These are phyloP conservation scores for Arachis stenosperma DNA, from an alignment of 306 rosid species.

Conservation along the genomic window DNA sequence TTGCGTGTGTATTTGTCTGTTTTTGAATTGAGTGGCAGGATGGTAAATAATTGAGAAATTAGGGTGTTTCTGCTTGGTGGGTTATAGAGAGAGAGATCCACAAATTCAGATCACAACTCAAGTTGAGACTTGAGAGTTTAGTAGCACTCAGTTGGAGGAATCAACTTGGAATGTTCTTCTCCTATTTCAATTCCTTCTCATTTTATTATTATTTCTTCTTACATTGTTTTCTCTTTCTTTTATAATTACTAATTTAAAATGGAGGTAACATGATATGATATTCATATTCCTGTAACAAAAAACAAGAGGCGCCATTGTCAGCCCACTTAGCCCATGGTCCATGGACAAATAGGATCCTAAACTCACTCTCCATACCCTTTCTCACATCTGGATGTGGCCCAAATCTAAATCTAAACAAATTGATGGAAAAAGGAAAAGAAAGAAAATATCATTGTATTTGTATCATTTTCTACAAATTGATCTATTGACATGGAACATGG, in stretches of 20 bases:
- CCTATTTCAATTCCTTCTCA: neutral
- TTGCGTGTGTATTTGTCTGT: neutral
- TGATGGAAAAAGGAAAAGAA: too few relatives aligned
- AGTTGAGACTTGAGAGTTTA: too few relatives aligned
- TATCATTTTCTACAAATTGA: neutral
- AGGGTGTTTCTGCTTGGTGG: slow-evolving; percentile 35
- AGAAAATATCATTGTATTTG: too few relatives aligned
- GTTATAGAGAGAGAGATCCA: slow-evolving; percentile 32
- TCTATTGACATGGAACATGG: neutral
- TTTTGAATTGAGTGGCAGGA: neutral
- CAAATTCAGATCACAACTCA: slow-evolving; percentile 3
- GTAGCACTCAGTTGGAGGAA: neutral
- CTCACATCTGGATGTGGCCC: neutral
- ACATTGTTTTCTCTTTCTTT: too few relatives aligned
- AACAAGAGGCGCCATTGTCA: too few relatives aligned
- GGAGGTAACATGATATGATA: too few relatives aligned
- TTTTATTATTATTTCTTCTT: neutral
- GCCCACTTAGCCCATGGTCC: too few relatives aligned
- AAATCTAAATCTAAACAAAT: neutral
- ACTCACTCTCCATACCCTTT: too few relatives aligned
- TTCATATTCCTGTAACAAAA: too few relatives aligned
- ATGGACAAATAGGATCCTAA: too few relatives aligned
- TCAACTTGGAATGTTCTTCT: slow-evolving; percentile 27
- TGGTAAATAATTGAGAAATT: slow-evolving; percentile 30
- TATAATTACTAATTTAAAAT: too few relatives aligned